These are phyloP conservation scores for Carex myosuroides DNA, from an alignment of 176 grass and related monocot species.

Conservation along the genomic window DNA sequence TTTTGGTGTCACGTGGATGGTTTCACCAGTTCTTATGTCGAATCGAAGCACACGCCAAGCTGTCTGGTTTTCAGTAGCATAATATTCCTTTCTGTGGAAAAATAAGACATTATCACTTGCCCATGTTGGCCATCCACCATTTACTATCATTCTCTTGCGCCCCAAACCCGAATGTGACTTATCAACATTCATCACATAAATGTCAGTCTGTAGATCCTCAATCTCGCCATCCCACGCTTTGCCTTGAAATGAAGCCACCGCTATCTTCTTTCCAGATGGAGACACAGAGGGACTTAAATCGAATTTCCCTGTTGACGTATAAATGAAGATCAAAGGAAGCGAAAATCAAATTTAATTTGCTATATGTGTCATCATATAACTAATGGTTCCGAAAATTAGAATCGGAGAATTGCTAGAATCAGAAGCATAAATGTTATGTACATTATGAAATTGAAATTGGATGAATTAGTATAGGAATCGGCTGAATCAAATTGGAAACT, in stretches of 20 bases:
- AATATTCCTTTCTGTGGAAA: constrained; percentile 20
- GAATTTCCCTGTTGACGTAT: not conserved
- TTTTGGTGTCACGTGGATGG: too few relatives aligned
- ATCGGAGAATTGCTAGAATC: too few relatives aligned
- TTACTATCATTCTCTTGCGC: not conserved
- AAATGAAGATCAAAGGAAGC: not conserved
- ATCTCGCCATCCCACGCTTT: constrained; percentile 32
- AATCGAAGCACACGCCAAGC: too few relatives aligned
- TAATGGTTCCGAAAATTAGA: too few relatives aligned
- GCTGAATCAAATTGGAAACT: too few relatives aligned
- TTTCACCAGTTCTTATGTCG: too few relatives aligned
- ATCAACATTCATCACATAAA: constrained; percentile 33
- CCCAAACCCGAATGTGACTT: not conserved
- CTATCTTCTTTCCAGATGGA: constrained; percentile 30
- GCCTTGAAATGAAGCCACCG: constrained; percentile 16
- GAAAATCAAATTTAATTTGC: not conserved
- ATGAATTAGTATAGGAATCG: too few relatives aligned
- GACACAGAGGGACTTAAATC: constrained; percentile 40
- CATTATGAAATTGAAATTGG: too few relatives aligned
- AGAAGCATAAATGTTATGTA: too few relatives aligned
- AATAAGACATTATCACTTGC: constrained; percentile 36
- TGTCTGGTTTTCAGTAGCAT: too few relatives aligned
- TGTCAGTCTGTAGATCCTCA: constrained; percentile 28
- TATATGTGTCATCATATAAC: not conserved
- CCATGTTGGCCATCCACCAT: constrained; percentile 41